Percentiles rank a stretch among this genome's conserved stretches.
These are phyloP conservation scores for Carallia pectinifolia DNA, from an alignment of 345 rosid genomes.

Conservation along the genomic window DNA sequence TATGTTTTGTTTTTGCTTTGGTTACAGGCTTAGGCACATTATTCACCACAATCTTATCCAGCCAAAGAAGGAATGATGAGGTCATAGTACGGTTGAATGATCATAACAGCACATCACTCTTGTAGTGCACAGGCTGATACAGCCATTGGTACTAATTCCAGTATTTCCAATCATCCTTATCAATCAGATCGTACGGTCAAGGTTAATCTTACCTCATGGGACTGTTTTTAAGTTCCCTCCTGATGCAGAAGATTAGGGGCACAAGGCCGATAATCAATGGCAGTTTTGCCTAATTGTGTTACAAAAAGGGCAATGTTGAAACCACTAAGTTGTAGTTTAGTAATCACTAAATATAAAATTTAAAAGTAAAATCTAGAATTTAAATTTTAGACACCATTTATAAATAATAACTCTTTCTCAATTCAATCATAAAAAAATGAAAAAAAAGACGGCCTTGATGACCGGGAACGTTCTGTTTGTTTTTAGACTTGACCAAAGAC, in stretches of 20 bases:
- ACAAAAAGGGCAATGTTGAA: neutral
- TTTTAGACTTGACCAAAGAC: conserved; percentile 7
- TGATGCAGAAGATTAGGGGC: neutral
- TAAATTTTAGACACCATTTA: no score
- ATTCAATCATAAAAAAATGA: no score
- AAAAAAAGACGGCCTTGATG: neutral
- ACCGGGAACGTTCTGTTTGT: neutral
- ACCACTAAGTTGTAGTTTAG: no score
- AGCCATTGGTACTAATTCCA: conserved; percentile 9
- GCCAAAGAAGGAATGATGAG: neutral
- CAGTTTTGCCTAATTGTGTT: neutral
- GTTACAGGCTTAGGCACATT: no score
- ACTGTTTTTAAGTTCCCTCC: neutral
- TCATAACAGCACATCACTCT: neutral
- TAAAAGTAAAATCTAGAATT: no score
- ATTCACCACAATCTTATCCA: neutral
- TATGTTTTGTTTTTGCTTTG: no score
- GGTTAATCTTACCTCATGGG: neutral
- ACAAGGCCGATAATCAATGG: neutral
- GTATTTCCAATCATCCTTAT: neutral
- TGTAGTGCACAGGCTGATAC: conserved; percentile 6
- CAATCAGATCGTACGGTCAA: neutral
- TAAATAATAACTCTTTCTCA: no score
- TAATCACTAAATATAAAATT: no score
- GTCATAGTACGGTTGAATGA: conserved; percentile 2